These are phyloP conservation scores for Neckera pumila DNA, from an alignment of 225 moss, liverwort and hornwort genomes.

Conservation along the genomic window DNA sequence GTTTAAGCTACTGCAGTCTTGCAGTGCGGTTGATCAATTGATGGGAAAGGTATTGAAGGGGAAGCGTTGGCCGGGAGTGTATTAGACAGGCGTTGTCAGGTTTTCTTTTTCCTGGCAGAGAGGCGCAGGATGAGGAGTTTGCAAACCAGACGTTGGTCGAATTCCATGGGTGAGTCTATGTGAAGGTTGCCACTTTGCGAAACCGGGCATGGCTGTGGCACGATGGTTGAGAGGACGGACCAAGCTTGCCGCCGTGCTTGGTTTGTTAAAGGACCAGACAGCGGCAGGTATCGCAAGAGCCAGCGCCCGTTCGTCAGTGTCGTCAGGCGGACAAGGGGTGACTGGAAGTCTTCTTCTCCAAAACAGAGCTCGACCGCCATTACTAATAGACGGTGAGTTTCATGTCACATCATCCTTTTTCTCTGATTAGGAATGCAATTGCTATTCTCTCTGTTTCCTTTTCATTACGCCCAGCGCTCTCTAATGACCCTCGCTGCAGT, in stretches of 20 bases:
- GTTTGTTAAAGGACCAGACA: constrained; percentile 30
- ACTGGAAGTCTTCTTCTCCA: neutral
- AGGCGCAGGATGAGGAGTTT: neutral
- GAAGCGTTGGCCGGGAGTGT: neutral
- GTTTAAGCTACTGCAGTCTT: neutral
- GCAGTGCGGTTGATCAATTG: neutral
- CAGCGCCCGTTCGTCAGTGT: constrained; percentile 7
- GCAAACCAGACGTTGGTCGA: neutral
- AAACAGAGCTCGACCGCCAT: neutral
- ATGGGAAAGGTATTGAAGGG: neutral
- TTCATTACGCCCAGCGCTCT: neutral
- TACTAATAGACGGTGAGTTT: constrained; percentile 2
- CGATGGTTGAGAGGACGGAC: constrained; percentile 24
- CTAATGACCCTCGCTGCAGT: neutral
- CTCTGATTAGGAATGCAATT: neutral
- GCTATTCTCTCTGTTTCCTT: neutral
- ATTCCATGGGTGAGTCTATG: neutral
- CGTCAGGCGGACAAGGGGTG: neutral
- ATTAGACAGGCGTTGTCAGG: neutral
- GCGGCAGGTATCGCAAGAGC: constrained; percentile 13
- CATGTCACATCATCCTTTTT: neutral
- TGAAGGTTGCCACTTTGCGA: neutral
- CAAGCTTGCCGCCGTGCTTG: constrained; percentile 17
- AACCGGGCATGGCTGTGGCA: constrained; percentile 27
- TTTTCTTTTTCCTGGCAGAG: neutral